phyloP scores from a whole-genome alignment of 2,329 filamentous ascomycete genomes.

The Cercospora citrullina region DNA sequence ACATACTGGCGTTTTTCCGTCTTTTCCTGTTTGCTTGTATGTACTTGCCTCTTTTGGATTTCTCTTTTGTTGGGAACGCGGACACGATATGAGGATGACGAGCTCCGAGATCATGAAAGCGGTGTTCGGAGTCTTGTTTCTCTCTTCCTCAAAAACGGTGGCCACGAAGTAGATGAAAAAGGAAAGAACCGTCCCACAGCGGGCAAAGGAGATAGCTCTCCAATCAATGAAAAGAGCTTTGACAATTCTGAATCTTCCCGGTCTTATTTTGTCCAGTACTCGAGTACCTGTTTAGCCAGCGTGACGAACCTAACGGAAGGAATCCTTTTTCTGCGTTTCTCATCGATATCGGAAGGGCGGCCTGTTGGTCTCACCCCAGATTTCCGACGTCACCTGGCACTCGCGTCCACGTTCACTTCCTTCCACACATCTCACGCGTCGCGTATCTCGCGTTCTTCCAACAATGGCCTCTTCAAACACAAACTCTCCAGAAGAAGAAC shows the following conservation, averaged over 20 bases:
- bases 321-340: constrained; percentile 2
- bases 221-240: constrained; percentile 18
- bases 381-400: not conserved
- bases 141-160: not conserved
- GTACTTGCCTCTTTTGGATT: constrained; percentile 16
- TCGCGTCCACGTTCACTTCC: not conserved
- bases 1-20: constrained; percentile 19
- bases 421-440: not conserved
- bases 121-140: constrained; percentile 17
- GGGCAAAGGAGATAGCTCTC: constrained; percentile 14
- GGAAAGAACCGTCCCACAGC: constrained; percentile 4
- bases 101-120: constrained; percentile 15
- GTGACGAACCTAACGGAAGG: not conserved
- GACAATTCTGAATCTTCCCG: constrained; percentile 18
- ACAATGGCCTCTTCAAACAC: not conserved
- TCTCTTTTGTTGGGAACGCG: constrained; percentile 20
- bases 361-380: not conserved
- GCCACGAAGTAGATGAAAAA: constrained; percentile 3
- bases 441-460: not conserved
- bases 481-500: not conserved
- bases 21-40: constrained; percentile 19
- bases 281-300: not conserved
- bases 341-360: not conserved
- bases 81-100: constrained; percentile 21
- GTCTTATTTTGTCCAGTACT: not conserved